Evolutionary conservation across 2,329 filamentous ascomycete species (phyloP), one percentile per base, ranked within the genome.

Genomic region (Torrubiellomyces zombiae): DNA sequence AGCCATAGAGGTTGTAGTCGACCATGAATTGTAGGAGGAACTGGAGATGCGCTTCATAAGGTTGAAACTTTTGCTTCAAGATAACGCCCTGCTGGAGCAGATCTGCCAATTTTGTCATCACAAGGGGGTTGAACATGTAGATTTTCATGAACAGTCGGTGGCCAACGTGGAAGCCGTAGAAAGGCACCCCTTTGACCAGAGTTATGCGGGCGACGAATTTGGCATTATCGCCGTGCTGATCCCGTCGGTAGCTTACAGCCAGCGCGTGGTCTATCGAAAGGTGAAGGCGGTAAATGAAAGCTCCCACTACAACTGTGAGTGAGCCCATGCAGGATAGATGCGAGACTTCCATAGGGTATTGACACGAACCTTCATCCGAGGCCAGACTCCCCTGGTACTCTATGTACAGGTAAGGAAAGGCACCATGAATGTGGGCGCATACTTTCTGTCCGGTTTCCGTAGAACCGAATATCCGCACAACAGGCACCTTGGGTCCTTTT

Each of bases 21-120:
- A 76, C 78, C 89, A 98, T 95, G 68, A 91, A 98, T 51, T 98
- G 91, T 7, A 89, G 62, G 7, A 94, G 55, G 45, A 85, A 95
- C 43, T 93, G 82, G 32, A 95, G 50, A 46, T 98, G 91, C 11
- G 80, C 83, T 51, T 98, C 89, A 43, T 89, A 92, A 0, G 89
- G 86, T 43, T 95, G 86, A 21, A 98, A 76, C 14, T 68, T 64
- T 30, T 67, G 68, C 44, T 80, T 80, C 67, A 95, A 68, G 21
- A 98, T 74, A 16, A 76, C 76, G 6, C 89, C 89, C 48, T 93
- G 83, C 11, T 80, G 74, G 20, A 98, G 60, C 23, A 98, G 60
- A 42, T 95, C 85, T 14, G 80, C 72, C 30, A 95, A 60, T 16
- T 86, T 70, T n/a, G 75, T 82, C 67, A 89, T 91, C 32, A 86